Evolutionary conservation across 306 rosid species (phyloP), one percentile per base, ranked within the genome.

Genomic region (Delonix regia): DNA sequence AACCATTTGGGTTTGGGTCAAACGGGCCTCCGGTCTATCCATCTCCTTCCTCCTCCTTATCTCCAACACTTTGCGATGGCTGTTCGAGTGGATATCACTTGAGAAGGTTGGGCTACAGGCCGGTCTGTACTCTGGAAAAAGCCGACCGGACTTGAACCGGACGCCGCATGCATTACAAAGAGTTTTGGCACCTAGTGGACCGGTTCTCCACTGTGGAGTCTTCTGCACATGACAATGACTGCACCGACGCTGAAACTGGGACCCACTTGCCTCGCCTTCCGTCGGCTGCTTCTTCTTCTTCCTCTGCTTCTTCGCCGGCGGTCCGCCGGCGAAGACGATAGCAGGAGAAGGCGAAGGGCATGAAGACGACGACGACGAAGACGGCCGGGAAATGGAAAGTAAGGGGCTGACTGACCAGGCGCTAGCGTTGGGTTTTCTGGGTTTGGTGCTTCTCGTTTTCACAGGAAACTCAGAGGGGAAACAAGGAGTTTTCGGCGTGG

Each of bases 181-280:
- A 0, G 98, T 92, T 83, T 94, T 94, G 6, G 97, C 78, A 1
- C 98, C 98, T 12, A 78, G 73, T 0, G 98, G 98, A 30, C 98
- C 98, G 85, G 98, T 75, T 73, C 98, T 82, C 98, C 98, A 94
- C 80, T 94, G 97, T 14, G 98, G 98, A 21, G 97, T 94, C 85
- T 89, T 90, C 78, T 92, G 97, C 22, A 90, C 97, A 28, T 81
- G 91, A 73, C 98, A 94, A 73, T 92, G 98, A 74, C 86, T 86
- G 48, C 98, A 94, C 82, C 93, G 82, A 38, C 98, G 85, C 86
- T 83, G 93, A 66, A 85, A 34, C 57, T 76, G 89, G 14, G 77
- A 5, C 71, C 83, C 87, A 19, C 87, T 73, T 4, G 62, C 24
- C 33, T 86, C 89, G 42, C 51, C 82, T 80, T 90, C 88, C 42